Percentiles rank a stretch among this genome's conserved stretches.
These are phyloP conservation scores for Lactarius psammicola DNA, from an alignment of 768 basidiomycete species.

Conservation along the genomic window DNA sequence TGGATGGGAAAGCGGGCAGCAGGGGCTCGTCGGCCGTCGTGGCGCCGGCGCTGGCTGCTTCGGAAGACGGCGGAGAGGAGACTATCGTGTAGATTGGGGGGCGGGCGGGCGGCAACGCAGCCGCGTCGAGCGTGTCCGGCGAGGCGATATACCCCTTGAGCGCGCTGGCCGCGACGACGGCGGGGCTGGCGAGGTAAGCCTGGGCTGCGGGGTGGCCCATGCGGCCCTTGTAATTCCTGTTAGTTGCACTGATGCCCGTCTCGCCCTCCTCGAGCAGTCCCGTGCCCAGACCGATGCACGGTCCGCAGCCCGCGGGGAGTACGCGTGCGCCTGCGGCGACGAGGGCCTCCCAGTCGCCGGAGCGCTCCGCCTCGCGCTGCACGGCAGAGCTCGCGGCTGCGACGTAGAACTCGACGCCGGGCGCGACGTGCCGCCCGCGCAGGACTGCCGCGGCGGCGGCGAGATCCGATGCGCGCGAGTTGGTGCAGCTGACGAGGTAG, in stretches of 20 bases:
- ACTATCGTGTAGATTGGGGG: conserved; percentile 59
- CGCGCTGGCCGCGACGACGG: conserved; percentile 95
- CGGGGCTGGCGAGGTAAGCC: conserved; percentile 95
- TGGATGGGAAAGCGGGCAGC: conserved; percentile 76
- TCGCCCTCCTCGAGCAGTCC: conserved; percentile 93
- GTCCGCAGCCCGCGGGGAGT: conserved; percentile 94
- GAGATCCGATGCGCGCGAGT: conserved; percentile 93
- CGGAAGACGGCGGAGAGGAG: conserved; percentile 27
- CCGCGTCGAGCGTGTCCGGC: conserved; percentile 64
- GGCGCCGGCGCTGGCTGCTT: conserved; percentile 20
- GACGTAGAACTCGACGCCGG: conserved; percentile 95
- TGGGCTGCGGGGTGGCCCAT: conserved; percentile 96
- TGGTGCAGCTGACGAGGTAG: conserved; percentile 97
- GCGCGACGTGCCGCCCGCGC: conserved; percentile 73
- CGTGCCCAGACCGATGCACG: conserved; percentile 94
- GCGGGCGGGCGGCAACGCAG: conserved; percentile 47
- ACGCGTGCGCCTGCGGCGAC: conserved; percentile 88
- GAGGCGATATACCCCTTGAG: conserved; percentile 87
- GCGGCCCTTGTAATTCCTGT: conserved; percentile 97
- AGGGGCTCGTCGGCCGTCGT: conserved; percentile 55
- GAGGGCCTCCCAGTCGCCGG: conserved; percentile 87
- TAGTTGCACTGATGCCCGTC: conserved; percentile 95
- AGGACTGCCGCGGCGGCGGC: conserved; percentile 90
- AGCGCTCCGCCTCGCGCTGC: conserved; percentile 81
- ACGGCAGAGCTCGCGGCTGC: conserved; percentile 93